Evolutionary conservation across 2,329 filamentous ascomycete genomes (phyloP).

Genomic region (Pseudogymnoascus sp.): DNA sequence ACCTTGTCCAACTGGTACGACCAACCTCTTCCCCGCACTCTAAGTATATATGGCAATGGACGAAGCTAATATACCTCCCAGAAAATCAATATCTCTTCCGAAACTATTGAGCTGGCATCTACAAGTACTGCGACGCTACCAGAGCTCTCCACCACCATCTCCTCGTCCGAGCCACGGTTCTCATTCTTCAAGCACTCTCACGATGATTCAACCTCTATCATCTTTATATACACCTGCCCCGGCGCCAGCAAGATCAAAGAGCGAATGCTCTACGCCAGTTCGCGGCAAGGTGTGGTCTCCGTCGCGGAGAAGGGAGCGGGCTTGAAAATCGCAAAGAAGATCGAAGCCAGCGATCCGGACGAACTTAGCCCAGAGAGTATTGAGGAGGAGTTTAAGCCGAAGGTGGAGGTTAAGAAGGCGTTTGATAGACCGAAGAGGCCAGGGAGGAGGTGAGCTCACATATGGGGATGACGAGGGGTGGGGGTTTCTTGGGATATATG

Average conservation of each 20-base stretch:
- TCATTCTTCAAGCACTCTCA: constrained; percentile 66
- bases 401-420: constrained; percentile 55
- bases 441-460: constrained; percentile 36
- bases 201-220: constrained; percentile 47
- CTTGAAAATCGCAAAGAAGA: constrained; percentile 60
- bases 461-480: neutral
- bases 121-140: constrained; percentile 45
- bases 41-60: neutral
- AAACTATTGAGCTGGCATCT: constrained; percentile 59
- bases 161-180: constrained; percentile 63
- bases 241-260: constrained; percentile 67
- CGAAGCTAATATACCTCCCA: constrained; percentile 26
- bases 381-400: constrained; percentile 59
- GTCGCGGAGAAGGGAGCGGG: constrained; percentile 59
- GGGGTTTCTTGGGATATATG: neutral
- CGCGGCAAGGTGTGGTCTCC: constrained; percentile 59
- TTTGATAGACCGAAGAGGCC: constrained; percentile 77
- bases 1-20: constrained; percentile 59
- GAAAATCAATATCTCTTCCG: constrained; percentile 65
- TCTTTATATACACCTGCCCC: constrained; percentile 81
- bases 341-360: constrained; percentile 57
- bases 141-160: constrained; percentile 54
- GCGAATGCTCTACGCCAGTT: constrained; percentile 74
- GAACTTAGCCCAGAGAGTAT: constrained; percentile 65
- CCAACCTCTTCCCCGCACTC: neutral